These are phyloP conservation scores for Eutrema yunnanense DNA, from an alignment of 345 rosid genomes.

Conservation along the genomic window DNA sequence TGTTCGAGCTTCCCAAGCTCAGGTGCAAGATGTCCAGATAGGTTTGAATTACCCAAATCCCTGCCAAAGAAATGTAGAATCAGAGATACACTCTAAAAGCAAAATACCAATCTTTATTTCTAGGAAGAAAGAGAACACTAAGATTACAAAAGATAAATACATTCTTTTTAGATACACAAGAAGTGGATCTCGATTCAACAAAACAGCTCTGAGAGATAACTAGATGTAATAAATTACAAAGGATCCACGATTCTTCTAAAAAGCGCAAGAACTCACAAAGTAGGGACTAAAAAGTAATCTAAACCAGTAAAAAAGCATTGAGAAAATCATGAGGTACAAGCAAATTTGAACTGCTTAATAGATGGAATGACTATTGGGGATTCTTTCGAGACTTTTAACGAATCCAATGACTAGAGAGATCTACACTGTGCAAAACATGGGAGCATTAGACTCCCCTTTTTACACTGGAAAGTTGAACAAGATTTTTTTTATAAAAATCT, in stretches of 20 bases:
- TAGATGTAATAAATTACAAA: background rate
- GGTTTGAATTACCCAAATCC: slow-evolving; percentile 89
- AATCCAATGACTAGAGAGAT: slow-evolving; percentile 19
- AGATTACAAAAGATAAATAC: background rate
- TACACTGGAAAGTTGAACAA: slow-evolving; percentile 1
- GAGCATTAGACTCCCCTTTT: slow-evolving; percentile 13
- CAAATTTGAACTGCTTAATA: background rate
- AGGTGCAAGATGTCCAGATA: slow-evolving; percentile 81
- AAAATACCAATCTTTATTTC: background rate
- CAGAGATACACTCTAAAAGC: background rate
- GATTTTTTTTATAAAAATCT: background rate
- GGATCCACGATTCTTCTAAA: slow-evolving; percentile 1
- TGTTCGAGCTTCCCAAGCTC: slow-evolving; percentile 88
- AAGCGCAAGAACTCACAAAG: slow-evolving; percentile 10
- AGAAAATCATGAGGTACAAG: slow-evolving; percentile 14
- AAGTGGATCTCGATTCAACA: background rate
- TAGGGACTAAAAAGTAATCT: slow-evolving; percentile 6
- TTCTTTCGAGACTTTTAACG: slow-evolving; percentile 12
- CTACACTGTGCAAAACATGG: background rate
- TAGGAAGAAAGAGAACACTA: background rate
- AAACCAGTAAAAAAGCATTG: background rate
- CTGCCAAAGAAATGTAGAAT: slow-evolving; percentile 34
- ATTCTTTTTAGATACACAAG: background rate
- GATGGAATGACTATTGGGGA: slow-evolving; percentile 11
- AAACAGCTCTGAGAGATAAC: slow-evolving; percentile 9